Conservation (phyloP, 78 protist genomes). For the Polysphondylium violaceum region DNA sequence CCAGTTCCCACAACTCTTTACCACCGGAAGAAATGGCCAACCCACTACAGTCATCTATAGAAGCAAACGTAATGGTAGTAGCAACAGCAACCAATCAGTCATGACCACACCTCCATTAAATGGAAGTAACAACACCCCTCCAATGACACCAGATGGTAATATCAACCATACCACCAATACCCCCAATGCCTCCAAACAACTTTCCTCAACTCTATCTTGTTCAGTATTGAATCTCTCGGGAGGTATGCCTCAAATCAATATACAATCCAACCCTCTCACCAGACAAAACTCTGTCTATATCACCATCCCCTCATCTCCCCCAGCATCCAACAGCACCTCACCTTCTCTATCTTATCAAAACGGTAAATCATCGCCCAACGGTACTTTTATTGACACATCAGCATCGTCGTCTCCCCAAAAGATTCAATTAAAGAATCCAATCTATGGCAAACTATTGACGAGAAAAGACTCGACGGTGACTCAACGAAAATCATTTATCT, state of each 20-base stretch:
- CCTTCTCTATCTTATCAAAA: no score
- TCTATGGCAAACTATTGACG: conserved; percentile 63
- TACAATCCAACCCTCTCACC: background rate
- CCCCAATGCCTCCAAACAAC: background rate
- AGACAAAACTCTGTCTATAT: background rate
- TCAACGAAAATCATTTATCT: conserved; percentile 11
- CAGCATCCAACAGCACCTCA: no score
- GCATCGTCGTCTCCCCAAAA: background rate
- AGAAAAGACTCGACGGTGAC: conserved; percentile 53
- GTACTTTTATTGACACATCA: background rate
- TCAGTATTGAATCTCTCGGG: no score
- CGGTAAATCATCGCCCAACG: no score
- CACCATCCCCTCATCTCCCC: background rate
- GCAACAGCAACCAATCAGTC: background rate
- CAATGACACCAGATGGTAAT: background rate
- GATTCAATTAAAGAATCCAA: conserved; percentile 58
- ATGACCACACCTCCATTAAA: background rate
- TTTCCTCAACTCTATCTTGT: background rate
- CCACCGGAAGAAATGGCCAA: background rate
- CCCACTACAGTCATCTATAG: conserved; percentile 32
- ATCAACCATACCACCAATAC: background rate
- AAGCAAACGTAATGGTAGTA: background rate
- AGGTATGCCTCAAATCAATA: no score
- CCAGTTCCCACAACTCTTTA: conserved; percentile 67
- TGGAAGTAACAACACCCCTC: background rate